A percentile compares a stretch with the other conserved stretches of the same genome.
These are phyloP conservation scores for Microdochium bolleyi DNA, from an alignment of 2,329 filamentous ascomycete species.

Conservation along the genomic window DNA sequence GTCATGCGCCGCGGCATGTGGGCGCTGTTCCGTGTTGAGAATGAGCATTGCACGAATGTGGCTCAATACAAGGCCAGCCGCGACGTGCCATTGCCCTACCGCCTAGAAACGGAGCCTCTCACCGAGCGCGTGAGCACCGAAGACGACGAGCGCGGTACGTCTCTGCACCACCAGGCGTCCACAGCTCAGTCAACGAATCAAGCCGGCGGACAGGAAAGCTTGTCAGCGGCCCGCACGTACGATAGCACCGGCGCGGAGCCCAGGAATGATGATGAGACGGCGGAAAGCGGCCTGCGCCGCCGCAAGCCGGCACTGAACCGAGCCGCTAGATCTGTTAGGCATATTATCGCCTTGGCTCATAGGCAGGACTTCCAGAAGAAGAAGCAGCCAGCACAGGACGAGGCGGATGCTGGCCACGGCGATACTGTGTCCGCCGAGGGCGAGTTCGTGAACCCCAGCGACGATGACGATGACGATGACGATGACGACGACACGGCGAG, in stretches of 20 bases:
- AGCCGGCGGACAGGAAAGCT: neutral
- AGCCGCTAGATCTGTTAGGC: conserved; percentile 36
- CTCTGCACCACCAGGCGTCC: conserved; percentile 3
- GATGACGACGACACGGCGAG: conserved; percentile 21
- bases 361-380: conserved; percentile 87
- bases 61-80: conserved; percentile 81
- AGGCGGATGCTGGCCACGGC: conserved; percentile 4
- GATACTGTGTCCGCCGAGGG: neutral
- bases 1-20: conserved; percentile 81
- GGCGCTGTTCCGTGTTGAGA: conserved; percentile 91
- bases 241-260: neutral
- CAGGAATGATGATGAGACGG: neutral
- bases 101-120: conserved; percentile 36
- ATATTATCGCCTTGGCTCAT: conserved; percentile 76
- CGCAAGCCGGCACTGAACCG: conserved; percentile 11
- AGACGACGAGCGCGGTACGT: conserved; percentile 7
- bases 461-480: conserved; percentile 18
- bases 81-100: conserved; percentile 81
- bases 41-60: conserved; percentile 94
- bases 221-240: neutral
- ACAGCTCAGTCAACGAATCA: neutral
- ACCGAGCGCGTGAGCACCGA: conserved; percentile 32
- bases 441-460: neutral
- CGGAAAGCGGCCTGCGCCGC: conserved; percentile 5
- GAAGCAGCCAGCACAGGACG: conserved; percentile 35